These are phyloP conservation scores for Serpula lacrymans DNA, from an alignment of 768 basidiomycete species.

Conservation along the genomic window DNA sequence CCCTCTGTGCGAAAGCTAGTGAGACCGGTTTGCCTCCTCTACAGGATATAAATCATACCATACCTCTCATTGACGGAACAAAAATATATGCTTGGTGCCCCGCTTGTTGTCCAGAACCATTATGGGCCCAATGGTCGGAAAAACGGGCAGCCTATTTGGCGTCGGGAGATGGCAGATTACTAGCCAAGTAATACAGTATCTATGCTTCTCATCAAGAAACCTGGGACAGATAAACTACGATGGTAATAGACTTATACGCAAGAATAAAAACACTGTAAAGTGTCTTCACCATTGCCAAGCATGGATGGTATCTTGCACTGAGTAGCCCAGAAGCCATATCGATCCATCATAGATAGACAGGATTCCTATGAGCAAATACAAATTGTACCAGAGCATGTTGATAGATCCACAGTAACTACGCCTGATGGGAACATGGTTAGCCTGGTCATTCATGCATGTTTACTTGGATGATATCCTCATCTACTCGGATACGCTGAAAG, in stretches of 20 bases:
- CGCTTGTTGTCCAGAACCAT: slow-evolving; percentile 32
- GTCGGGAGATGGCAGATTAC: slow-evolving; percentile 28
- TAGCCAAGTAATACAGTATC: slow-evolving; percentile 24
- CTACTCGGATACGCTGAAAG: slow-evolving; percentile 27
- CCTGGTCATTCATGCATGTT: slow-evolving; percentile 32
- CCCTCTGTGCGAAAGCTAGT: slow-evolving; percentile 17
- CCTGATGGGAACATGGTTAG: slow-evolving; percentile 45
- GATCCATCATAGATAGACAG: slow-evolving; percentile 24
- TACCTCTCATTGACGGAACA: slow-evolving; percentile 27
- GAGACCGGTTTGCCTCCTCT: not conserved
- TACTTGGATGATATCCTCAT: slow-evolving; percentile 35
- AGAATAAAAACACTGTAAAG: slow-evolving; percentile 29
- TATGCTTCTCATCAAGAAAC: slow-evolving; percentile 31
- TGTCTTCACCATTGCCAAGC: slow-evolving; percentile 24
- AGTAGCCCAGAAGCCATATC: slow-evolving; percentile 14
- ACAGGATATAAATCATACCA: slow-evolving; percentile 32
- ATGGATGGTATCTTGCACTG: slow-evolving; percentile 21
- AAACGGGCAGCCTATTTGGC: slow-evolving; percentile 27
- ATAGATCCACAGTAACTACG: slow-evolving; percentile 27
- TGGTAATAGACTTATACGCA: slow-evolving; percentile 23
- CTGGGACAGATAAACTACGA: slow-evolving; percentile 16
- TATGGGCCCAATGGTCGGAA: slow-evolving; percentile 17
- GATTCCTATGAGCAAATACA: slow-evolving; percentile 32
- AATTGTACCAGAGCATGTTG: slow-evolving; percentile 19
- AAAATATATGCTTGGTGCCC: slow-evolving; percentile 31